Percentiles rank a stretch among this genome's conserved stretches.
phyloP scores from a whole-genome alignment of 2,329 filamentous ascomycete genomes.

The Aurifilum marmelostoma region DNA sequence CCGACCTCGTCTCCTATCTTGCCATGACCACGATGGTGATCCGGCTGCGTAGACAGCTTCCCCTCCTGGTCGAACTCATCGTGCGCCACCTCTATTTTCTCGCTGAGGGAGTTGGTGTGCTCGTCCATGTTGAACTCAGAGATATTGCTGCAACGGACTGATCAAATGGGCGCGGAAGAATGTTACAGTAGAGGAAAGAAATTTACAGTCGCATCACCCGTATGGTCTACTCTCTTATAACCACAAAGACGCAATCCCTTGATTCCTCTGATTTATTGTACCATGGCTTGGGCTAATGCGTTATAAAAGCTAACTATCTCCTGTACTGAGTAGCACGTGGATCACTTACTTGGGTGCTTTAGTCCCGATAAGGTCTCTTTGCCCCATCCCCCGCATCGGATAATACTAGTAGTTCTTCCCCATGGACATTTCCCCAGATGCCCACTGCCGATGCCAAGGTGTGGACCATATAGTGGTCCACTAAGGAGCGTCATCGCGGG shows the following conservation, averaged over 20 bases:
- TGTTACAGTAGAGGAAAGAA: neutral
- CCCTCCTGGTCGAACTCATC: conserved; percentile 16
- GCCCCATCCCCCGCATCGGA: conserved; percentile 2
- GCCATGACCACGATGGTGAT: conserved; percentile 13
- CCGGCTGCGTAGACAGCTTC: too few relatives aligned
- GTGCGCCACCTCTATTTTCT: conserved; percentile 25
- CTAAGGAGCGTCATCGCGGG: neutral
- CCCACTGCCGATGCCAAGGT: neutral
- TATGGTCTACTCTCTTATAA: neutral
- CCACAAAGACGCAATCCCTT: neutral
- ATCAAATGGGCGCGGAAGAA: neutral
- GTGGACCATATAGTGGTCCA: neutral
- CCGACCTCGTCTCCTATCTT: conserved; percentile 25
- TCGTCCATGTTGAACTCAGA: conserved; percentile 6
- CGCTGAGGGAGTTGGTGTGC: neutral
- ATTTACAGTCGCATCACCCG: neutral
- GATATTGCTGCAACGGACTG: neutral
- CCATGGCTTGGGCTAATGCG: neutral
- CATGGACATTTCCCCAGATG: neutral
- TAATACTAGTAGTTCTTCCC: neutral
- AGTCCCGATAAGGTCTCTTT: neutral
- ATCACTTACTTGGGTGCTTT: neutral
- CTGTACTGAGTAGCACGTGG: neutral
- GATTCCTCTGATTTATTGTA: neutral
- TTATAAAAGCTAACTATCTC: neutral